Evolutionary conservation across 2,329 filamentous ascomycete genomes (phyloP), one percentile per base, ranked within the genome.

Genomic region (Nemania sp.): DNA sequence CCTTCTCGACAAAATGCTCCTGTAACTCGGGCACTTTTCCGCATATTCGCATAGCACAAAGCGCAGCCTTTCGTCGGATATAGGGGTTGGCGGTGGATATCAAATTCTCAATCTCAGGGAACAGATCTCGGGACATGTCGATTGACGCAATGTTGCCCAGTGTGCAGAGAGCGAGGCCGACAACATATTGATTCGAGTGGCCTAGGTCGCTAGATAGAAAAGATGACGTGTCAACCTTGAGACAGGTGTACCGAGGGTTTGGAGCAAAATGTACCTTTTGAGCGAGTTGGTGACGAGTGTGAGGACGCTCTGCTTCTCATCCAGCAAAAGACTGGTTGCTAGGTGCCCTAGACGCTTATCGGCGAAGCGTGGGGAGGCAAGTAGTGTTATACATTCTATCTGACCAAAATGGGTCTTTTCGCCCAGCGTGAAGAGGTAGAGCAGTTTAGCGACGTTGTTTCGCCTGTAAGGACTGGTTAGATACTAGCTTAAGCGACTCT

Each of bases 11-110:
- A 77, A 99, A 99, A 81, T 99, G 94, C 80, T 99, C 97, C 80
- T 97, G 93, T 62, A 99, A 83, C 79, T 99, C 96, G 5, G 97
- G 96, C 11, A 99, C 96, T 81, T 99, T 99, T 75, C 94, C 92
- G 83, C 94, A 98, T 86, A 99, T 98, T 73, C 94, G 89, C 96
- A 99, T 99, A 58, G 96, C 96, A 82, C 96, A 99, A n/a, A 99
- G 87, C 3, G 96, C 96, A 20, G 96, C 96, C 84, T 99, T 99
- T 74, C 96, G 89, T 75, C 96, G 89, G 78, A 99, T 98, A 79
- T 99, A 99, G n/a, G 96, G 96, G 80, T 99, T 99, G 61, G 94
- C 91, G 56, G 94, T 98, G 49, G 94, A 92, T 72, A 99, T 85
- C 56, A 98, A 89, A 69, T 88, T 93, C 81, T 99, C 97, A 79